A percentile compares a stretch with the other conserved stretches of the same genome.
phyloP scores from a whole-genome alignment of 164 flowering plant genomes.

The Protea cynaroides region DNA sequence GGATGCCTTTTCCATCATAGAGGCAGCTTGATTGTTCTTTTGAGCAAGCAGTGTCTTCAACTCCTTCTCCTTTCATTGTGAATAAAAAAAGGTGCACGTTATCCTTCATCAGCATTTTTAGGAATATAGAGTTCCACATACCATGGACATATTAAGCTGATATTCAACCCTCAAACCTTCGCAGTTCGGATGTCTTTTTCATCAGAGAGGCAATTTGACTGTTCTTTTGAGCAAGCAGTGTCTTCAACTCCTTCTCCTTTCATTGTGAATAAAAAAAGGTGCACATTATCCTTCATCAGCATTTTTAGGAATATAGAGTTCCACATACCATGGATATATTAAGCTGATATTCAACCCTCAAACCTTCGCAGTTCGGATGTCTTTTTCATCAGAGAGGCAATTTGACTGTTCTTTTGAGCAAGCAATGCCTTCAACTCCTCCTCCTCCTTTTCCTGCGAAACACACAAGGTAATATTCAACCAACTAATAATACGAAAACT shows the following conservation, averaged over 20 bases:
- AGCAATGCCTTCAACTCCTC: conserved; percentile 37
- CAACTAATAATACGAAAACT: background rate
- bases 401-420: conserved; percentile 46
- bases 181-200: conserved; percentile 62
- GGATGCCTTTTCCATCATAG: conserved; percentile 59
- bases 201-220: conserved; percentile 51
- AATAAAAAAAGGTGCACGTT: too few relatives aligned
- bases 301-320: too few relatives aligned
- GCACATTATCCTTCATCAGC: too few relatives aligned
- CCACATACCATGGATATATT: too few relatives aligned
- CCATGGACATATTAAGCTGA: too few relatives aligned
- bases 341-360: conserved; percentile 46
- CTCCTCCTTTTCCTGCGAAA: conserved; percentile 47
- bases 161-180: conserved; percentile 56
- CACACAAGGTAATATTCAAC: conserved; percentile 4
- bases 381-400: conserved; percentile 56
- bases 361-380: conserved; percentile 59
- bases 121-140: too few relatives aligned
- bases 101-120: too few relatives aligned
- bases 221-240: conserved; percentile 42
- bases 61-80: conserved; percentile 39
- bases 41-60: conserved; percentile 31
- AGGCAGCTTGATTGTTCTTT: conserved; percentile 56
- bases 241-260: conserved; percentile 40
- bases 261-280: too few relatives aligned